phyloP scores from a whole-genome alignment of 306 rosid species.

The Alnus rubra region DNA sequence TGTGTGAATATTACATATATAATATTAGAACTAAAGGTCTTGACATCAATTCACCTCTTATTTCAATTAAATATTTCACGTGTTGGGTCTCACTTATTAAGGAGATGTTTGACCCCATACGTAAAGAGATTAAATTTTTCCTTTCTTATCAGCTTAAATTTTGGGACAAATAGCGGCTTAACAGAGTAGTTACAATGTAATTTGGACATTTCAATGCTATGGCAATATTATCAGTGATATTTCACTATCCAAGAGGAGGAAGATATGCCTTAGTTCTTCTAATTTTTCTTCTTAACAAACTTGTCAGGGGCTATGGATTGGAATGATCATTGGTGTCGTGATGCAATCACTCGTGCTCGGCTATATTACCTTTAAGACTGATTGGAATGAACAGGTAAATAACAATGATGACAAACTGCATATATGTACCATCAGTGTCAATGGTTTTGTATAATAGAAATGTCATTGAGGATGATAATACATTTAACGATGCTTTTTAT shows the following conservation, averaged over 20 bases:
- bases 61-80: no score
- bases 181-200: no score
- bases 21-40: no score
- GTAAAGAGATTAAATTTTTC: no score
- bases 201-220: neutral
- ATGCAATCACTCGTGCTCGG: conserved; percentile 2
- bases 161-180: no score
- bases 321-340: conserved; percentile 2
- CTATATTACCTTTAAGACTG: neutral
- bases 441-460: neutral
- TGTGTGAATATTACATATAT: no score
- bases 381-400: conserved; percentile 10
- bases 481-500: neutral
- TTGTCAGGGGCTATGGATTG: conserved; percentile 6
- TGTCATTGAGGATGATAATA: neutral
- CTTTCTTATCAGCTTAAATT: no score
- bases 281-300: neutral
- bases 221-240: neutral
- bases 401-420: neutral
- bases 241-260: neutral
- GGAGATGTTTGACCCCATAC: no score
- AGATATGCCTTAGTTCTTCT: neutral
- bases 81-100: no score
- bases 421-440: neutral
- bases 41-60: no score